Conservation (phyloP, 371 early-diverging fungal genomes). For the Mortierella sp. region DNA sequence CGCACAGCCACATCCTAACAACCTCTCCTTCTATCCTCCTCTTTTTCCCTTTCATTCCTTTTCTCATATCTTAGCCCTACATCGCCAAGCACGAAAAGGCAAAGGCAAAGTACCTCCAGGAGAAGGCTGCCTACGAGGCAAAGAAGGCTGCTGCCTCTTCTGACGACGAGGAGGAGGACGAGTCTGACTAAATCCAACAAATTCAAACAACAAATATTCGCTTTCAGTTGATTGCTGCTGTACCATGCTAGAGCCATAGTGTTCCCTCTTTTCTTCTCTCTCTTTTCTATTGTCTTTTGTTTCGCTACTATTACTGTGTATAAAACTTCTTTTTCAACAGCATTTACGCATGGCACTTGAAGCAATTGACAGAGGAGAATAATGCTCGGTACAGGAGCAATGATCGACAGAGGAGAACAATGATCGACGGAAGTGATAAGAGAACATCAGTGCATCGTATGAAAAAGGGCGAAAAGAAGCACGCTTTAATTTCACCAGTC, state of each 20-base stretch:
- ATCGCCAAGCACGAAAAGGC: conserved; percentile 54
- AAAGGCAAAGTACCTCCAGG: conserved; percentile 46
- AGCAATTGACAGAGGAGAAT: background rate
- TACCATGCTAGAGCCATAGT: conserved; percentile 5
- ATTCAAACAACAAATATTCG: background rate
- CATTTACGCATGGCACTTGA: background rate
- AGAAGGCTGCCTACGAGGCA: conserved; percentile 56
- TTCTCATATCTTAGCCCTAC: conserved; percentile 33
- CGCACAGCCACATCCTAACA: background rate
- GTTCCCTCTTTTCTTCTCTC: conserved; percentile 4
- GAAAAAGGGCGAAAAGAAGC: background rate
- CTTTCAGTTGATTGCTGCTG: background rate
- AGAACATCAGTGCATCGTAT: no score
- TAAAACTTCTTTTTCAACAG: conserved; percentile 4
- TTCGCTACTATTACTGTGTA: background rate
- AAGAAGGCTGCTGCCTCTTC: conserved; percentile 45
- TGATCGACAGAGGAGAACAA: background rate
- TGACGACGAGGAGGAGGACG: conserved; percentile 39
- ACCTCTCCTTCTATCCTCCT: no score
- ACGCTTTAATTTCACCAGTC: conserved; percentile 30
- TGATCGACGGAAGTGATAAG: no score
- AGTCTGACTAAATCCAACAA: conserved; percentile 31
- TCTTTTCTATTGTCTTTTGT: background rate
- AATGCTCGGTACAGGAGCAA: no score
- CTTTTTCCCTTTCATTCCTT: no score